phyloP scores from a whole-genome alignment of 2,329 filamentous ascomycete species.

The Pseudogymnoascus sp. region DNA sequence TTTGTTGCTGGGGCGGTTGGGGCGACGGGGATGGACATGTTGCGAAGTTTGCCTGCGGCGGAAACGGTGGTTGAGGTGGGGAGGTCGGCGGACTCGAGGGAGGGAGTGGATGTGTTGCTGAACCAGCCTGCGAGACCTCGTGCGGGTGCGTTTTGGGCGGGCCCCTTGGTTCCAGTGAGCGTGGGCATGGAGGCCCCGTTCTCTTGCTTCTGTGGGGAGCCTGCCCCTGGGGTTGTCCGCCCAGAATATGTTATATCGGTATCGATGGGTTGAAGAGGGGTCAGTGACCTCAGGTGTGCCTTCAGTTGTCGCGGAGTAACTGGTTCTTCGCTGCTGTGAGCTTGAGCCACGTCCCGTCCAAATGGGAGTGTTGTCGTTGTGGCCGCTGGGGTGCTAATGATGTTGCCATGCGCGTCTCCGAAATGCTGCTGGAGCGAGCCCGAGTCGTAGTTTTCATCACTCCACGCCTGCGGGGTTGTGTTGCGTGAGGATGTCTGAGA shows the following conservation, averaged over 20 bases:
- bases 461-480: background rate
- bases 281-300: conserved; percentile 2
- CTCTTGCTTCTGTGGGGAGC: background rate
- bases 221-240: background rate
- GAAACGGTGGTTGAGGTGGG: background rate
- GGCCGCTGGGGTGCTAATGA: background rate
- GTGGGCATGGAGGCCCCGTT: background rate
- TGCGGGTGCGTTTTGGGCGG: background rate
- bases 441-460: background rate
- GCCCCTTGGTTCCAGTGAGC: background rate
- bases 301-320: conserved; percentile 1
- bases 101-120: background rate
- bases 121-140: background rate
- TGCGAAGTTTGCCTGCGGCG: background rate
- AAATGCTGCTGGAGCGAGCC: background rate
- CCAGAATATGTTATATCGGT: background rate
- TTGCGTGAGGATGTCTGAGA: background rate
- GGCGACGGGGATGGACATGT: background rate
- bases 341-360: background rate
- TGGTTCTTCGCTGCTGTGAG: background rate
- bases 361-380: background rate
- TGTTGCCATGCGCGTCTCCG: background rate
- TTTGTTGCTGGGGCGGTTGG: background rate
- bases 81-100: background rate
- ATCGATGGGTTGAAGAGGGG: background rate